phyloP scores from a whole-genome alignment of 164 flowering plant species.

The Chimonanthus praecox region DNA sequence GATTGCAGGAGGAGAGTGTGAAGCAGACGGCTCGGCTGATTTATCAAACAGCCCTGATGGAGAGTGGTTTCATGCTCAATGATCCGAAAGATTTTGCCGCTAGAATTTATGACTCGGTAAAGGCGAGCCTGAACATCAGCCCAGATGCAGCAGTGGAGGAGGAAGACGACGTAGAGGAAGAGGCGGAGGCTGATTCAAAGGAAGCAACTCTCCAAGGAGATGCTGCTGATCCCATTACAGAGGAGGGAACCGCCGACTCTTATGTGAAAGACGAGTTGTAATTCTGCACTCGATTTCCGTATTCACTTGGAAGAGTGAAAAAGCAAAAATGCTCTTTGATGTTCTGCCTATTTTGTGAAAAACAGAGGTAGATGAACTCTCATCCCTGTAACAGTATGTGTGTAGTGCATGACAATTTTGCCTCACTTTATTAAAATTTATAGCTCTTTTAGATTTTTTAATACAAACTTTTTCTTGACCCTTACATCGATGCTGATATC shows the following conservation, averaged over 20 bases:
- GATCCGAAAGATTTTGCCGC: constrained; percentile 89
- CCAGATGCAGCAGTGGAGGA: constrained; percentile 76
- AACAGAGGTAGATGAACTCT: background rate
- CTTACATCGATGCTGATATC: too few relatives aligned
- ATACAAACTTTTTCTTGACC: too few relatives aligned
- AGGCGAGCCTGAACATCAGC: constrained; percentile 59
- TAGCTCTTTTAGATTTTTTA: too few relatives aligned
- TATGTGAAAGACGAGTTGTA: constrained; percentile 45
- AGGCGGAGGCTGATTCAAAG: constrained; percentile 23
- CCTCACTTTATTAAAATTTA: background rate
- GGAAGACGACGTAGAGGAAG: constrained; percentile 59
- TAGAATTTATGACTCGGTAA: constrained; percentile 66
- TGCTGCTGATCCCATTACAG: constrained; percentile 31
- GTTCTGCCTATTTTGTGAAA: background rate
- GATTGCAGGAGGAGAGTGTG: constrained; percentile 55
- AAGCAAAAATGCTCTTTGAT: background rate
- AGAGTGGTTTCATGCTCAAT: constrained; percentile 68
- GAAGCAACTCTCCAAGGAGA: constrained; percentile 20
- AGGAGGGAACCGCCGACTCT: constrained; percentile 13
- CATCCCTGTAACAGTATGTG: background rate
- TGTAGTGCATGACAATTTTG: too few relatives aligned
- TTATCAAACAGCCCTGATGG: constrained; percentile 92
- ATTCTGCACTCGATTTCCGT: constrained; percentile 2
- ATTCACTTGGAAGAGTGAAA: background rate
- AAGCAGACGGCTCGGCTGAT: constrained; percentile 77